Evolutionary conservation across 495 filamentous ascomycete genomes (phyloP).

Genomic region (Penicillium ochrochloron): DNA sequence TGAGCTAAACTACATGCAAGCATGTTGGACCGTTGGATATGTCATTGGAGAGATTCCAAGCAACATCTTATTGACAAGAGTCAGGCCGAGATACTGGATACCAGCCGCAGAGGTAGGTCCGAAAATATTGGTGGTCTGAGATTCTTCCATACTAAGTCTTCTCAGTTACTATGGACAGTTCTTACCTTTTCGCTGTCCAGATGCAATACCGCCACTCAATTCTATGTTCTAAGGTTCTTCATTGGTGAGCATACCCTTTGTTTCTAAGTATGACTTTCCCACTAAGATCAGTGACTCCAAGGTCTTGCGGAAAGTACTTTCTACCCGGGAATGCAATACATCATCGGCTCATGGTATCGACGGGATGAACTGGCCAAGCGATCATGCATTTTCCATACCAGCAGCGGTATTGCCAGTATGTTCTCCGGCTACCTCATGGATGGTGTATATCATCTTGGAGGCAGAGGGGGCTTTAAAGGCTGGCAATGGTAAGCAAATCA

Average conservation of each 20-base stretch:
- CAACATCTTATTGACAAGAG: conserved; percentile 59
- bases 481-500: conserved; percentile 46
- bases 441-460: conserved; percentile 56
- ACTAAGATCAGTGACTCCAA: conserved; percentile 7
- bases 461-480: conserved; percentile 50
- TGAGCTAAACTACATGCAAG: conserved; percentile 55
- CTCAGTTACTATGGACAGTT: conserved; percentile 59
- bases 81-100: conserved; percentile 64
- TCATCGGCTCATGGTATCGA: conserved; percentile 56
- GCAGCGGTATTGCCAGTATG: conserved; percentile 57
- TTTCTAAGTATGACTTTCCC: conserved; percentile 15
- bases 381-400: conserved; percentile 66
- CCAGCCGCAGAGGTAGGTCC: conserved; percentile 48
- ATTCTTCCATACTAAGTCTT: neutral
- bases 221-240: conserved; percentile 63
- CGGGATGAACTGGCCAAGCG: conserved; percentile 60
- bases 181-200: conserved; percentile 53
- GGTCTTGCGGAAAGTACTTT: conserved; percentile 51
- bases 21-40: conserved; percentile 66
- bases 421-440: conserved; percentile 64
- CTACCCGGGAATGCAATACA: conserved; percentile 53
- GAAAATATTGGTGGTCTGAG: no score
- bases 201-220: conserved; percentile 51
- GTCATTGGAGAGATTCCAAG: conserved; percentile 66
- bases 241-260: conserved; percentile 43